Evolutionary conservation across 192 early-diverging fungal species (phyloP).

Genomic region (Phlyctochytrium planicorne): DNA sequence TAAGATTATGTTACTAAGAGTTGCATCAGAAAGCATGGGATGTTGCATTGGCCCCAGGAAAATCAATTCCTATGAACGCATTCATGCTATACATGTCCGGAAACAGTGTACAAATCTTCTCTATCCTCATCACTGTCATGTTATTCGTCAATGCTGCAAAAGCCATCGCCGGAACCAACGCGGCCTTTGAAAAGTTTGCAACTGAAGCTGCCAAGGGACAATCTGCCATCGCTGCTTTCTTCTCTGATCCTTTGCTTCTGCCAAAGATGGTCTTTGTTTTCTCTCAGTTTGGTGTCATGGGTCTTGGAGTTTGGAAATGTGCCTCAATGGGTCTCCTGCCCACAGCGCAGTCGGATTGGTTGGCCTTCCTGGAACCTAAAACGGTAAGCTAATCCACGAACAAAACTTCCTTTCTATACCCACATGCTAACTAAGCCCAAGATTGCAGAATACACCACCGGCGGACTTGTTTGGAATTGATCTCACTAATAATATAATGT

Average conservation of each 20-base stretch:
- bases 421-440: too few species aligned
- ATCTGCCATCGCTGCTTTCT: conserved; percentile 18
- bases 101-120: conserved; percentile 93
- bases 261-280: conserved; percentile 84
- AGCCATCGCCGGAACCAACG: conserved; percentile 65
- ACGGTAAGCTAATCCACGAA: conserved; percentile 15
- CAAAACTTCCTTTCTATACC: too few species aligned
- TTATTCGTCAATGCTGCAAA: conserved; percentile 83
- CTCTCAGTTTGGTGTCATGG: conserved; percentile 76
- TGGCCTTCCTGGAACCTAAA: conserved; percentile 77
- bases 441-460: too few species aligned
- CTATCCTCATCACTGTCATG: conserved; percentile 95
- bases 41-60: conserved; percentile 81
- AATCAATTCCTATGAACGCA: conserved; percentile 93
- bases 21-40: conserved; percentile 91
- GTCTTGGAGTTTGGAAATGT: conserved; percentile 89
- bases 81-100: conserved; percentile 99
- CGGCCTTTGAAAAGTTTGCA: conserved; percentile 74
- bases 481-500: too few species aligned
- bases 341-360: conserved; percentile 90
- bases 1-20: neutral
- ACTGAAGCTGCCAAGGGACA: conserved; percentile 40
- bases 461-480: too few species aligned
- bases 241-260: conserved; percentile 57
- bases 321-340: conserved; percentile 94